These are phyloP conservation scores for Noccaea bulbosa DNA, from an alignment of 345 rosid species.

Conservation along the genomic window DNA sequence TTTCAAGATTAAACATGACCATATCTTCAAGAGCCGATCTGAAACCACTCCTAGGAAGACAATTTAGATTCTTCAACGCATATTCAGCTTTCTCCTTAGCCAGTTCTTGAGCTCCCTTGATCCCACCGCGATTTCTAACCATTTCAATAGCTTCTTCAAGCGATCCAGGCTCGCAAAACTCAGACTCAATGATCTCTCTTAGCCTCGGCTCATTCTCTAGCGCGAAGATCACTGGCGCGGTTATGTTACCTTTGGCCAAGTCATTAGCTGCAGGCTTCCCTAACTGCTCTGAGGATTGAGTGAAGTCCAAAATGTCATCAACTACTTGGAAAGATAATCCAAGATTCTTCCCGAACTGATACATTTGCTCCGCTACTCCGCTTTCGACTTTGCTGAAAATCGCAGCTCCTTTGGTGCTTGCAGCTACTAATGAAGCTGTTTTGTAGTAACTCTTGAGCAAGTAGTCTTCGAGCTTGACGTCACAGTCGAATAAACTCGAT, in stretches of 20 bases:
- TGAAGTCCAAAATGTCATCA: constrained; percentile 92
- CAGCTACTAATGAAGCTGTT: constrained; percentile 92
- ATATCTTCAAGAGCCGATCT: constrained; percentile 75
- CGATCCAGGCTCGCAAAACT: constrained; percentile 83
- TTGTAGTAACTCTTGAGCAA: constrained; percentile 90
- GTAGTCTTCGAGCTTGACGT: constrained; percentile 75
- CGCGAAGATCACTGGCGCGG: constrained; percentile 90
- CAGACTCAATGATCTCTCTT: constrained; percentile 85
- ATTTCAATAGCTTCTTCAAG: constrained; percentile 72
- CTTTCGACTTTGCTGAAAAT: constrained; percentile 74
- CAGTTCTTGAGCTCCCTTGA: constrained; percentile 70
- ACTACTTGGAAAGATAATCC: constrained; percentile 94
- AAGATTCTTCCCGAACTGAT: constrained; percentile 82
- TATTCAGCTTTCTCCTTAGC: constrained; percentile 84
- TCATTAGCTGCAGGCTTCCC: constrained; percentile 94
- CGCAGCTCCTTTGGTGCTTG: constrained; percentile 94
- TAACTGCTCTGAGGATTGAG: constrained; percentile 88
- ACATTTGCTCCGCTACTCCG: constrained; percentile 61
- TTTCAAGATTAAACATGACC: constrained; percentile 88
- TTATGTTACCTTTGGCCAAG: constrained; percentile 82
- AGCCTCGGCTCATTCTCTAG: constrained; percentile 76
- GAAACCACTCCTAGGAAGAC: constrained; percentile 66
- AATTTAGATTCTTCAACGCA: constrained; percentile 67
- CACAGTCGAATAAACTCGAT: constrained; percentile 89
- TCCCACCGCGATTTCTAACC: constrained; percentile 73